Evolutionary conservation across 1,139 yeast species (phyloP), one percentile per base, ranked within the genome.

Genomic region (Nadsonia starkeyi-henricii): DNA sequence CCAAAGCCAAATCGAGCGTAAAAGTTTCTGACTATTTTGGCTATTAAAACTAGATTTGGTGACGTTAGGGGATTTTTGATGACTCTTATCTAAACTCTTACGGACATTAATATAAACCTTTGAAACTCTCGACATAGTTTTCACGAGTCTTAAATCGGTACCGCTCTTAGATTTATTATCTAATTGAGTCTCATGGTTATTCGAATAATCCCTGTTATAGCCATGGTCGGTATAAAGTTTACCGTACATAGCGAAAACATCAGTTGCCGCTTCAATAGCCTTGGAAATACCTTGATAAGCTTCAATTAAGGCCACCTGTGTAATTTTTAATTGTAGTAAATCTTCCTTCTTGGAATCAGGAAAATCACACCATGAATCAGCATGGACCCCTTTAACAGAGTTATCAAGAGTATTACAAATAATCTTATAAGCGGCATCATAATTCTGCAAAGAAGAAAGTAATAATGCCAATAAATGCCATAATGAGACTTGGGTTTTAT

Each of bases 291-390:
- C 91, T 51, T 79, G 71, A 9, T 74, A 66, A 8, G 78, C 73
- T 58, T 85, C 93, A 51, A 79, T 67, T 17, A 86, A 70, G 2
- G 89, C 81, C 47, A 86, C 65, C 56, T 83, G 88, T 0, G 95
- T 81, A 63, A 84, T 70, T 57, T 84, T 84, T 58, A 86, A 69
- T 60, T 85, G 86, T 30, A 86, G 61, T 42, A 81, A 76, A 52
- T 77, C 78, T 57, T 73, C 69, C 57, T 77, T 80, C 49, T 72
- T 70, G 44, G 64, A 63, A 4, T 61, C 51, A 5, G 70, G 56
- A 18, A 20, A 13, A 50, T 21, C 42, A 43, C 52, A 21, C 57
- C 62, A 13, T 50, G 55, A 56, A 62, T 53, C 26, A 64, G 64
- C 48, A 56, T 41, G 49, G 20, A 51, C 41, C 28, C 44, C 51